A percentile compares a stretch with the other conserved stretches of the same genome.
phyloP scores from a whole-genome alignment of 2,329 filamentous ascomycete genomes.

The Penicillium vulpinum region DNA sequence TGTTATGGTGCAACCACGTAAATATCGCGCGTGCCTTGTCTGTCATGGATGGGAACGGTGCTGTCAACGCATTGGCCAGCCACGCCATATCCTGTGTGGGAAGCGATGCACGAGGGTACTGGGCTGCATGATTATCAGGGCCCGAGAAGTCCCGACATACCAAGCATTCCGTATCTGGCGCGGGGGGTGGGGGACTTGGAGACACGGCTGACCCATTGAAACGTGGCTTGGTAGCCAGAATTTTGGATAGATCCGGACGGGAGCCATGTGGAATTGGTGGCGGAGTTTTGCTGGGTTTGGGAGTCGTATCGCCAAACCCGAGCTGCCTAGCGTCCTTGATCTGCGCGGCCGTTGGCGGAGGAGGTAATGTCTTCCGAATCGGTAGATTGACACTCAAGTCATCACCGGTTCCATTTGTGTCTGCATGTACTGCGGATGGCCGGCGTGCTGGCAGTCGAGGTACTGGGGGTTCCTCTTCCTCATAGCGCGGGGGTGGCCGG shows the following conservation, averaged over 20 bases:
- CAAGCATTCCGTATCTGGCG: constrained; percentile 58
- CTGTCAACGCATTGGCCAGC: constrained; percentile 75
- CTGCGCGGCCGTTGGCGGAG: constrained; percentile 32
- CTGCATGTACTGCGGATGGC: constrained; percentile 22
- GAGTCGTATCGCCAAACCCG: constrained; percentile 49
- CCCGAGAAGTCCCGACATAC: constrained; percentile 84
- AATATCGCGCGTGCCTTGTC: constrained; percentile 94
- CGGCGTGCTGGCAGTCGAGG: constrained; percentile 27
- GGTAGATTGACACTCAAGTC: constrained; percentile 21
- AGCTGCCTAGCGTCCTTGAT: constrained; percentile 43
- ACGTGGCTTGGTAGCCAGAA: constrained; percentile 56
- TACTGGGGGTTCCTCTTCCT: constrained; percentile 16
- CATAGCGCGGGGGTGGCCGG: not conserved
- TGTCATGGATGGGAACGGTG: constrained; percentile 75
- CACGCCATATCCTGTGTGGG: constrained; percentile 69
- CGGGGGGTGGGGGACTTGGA: constrained; percentile 15
- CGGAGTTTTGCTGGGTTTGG: constrained; percentile 28
- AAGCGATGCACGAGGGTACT: constrained; percentile 70
- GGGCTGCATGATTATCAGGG: constrained; percentile 74
- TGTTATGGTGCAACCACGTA: constrained; percentile 93
- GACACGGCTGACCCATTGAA: constrained; percentile 23
- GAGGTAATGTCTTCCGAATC: constrained; percentile 34
- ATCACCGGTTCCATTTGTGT: constrained; percentile 14
- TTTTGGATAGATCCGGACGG: constrained; percentile 58
- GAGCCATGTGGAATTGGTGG: constrained; percentile 57